Conservation (phyloP, 352 stramenopile genomes). For the Phytophthora pini region DNA sequence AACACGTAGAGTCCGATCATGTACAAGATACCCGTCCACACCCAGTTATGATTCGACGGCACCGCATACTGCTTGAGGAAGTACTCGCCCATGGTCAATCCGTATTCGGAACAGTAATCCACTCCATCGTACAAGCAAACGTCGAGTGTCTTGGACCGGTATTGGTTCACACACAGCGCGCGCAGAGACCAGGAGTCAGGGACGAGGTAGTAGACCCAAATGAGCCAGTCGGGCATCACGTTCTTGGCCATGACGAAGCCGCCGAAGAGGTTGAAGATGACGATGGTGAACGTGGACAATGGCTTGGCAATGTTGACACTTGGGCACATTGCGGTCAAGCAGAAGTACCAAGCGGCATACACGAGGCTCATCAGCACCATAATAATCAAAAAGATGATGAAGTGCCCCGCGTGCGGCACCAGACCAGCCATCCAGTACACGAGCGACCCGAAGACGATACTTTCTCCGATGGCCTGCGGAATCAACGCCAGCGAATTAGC, state of each 20-base stretch:
- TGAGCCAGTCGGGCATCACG: slow-evolving; percentile 52
- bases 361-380: slow-evolving; percentile 41
- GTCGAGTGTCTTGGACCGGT: slow-evolving; percentile 38
- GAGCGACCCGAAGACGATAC: slow-evolving; percentile 72
- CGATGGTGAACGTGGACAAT: slow-evolving; percentile 46
- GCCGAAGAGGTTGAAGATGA: slow-evolving; percentile 49
- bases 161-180: slow-evolving; percentile 49
- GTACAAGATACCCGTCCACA: slow-evolving; percentile 38
- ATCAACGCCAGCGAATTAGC: slow-evolving; percentile 37
- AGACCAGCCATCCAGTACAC: slow-evolving; percentile 84
- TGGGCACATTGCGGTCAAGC: slow-evolving; percentile 34
- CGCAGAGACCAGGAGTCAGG: slow-evolving; percentile 57
- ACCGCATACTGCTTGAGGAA: slow-evolving; percentile 40
- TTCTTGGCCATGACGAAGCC: slow-evolving; percentile 66
- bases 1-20: slow-evolving; percentile 27
- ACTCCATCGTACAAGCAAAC: slow-evolving; percentile 40
- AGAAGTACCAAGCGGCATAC: slow-evolving; percentile 48
- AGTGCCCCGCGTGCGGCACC: slow-evolving; percentile 23
- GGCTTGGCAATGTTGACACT: slow-evolving; percentile 50
- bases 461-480: slow-evolving; percentile 52
- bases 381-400: slow-evolving; percentile 41
- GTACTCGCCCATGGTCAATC: slow-evolving; percentile 48
- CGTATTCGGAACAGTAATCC: slow-evolving; percentile 42
- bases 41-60: slow-evolving; percentile 30
- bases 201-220: slow-evolving; percentile 72